Evolutionary conservation across 2,329 filamentous ascomycete species (phyloP), one percentile per base, ranked within the genome.

Genomic region (Scedosporium apiospermum): DNA sequence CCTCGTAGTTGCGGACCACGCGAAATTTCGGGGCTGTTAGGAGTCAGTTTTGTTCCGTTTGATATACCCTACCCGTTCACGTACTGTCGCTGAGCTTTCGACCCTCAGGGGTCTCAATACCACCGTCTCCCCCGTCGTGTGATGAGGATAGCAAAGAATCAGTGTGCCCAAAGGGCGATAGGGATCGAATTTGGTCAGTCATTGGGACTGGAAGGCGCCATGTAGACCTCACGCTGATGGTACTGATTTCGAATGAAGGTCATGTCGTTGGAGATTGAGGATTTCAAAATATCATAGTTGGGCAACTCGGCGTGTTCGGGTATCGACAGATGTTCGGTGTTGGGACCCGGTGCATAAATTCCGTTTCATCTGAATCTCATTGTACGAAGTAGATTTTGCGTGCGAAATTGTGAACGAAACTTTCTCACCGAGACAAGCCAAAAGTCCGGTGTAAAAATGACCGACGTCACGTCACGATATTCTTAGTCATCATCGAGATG

Each of bases 1-100:
- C 41, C n/a, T 62, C 61, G 58, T 46, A 49, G 10, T 21, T 34
- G 12, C 61, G 53, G 53, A 58, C 49, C 23, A 62, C 53, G 3
- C 42, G 53, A 14, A 62, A 41, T n/a, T 58, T n/a, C 9, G 61
- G 61, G n/a, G 41, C 61, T 62, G 26, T 18, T 9, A 18, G 18
- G 23, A 10, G 42, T 62, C n/a, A 61, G 60, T 9, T 12, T 23
- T n/a, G 18, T 4, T 18, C 12, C 9, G 16, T 34, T n/a, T 57
- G 34, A 16, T 57, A 16, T 6, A 57, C 12, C 14, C 12, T 6
- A 30, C 7, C 30, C 12, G 57, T 18, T n/a, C 9, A 57, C 61
- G 14, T 58, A 58, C 61, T 42, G 16, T 49, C 53, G 6, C 18
- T 10, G 30, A 51, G 12, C 30, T 49, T 58, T 21, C 61, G 61